phyloP scores from a whole-genome alignment of 352 stramenopile genomes.

The Pythium phragmitis region DNA sequence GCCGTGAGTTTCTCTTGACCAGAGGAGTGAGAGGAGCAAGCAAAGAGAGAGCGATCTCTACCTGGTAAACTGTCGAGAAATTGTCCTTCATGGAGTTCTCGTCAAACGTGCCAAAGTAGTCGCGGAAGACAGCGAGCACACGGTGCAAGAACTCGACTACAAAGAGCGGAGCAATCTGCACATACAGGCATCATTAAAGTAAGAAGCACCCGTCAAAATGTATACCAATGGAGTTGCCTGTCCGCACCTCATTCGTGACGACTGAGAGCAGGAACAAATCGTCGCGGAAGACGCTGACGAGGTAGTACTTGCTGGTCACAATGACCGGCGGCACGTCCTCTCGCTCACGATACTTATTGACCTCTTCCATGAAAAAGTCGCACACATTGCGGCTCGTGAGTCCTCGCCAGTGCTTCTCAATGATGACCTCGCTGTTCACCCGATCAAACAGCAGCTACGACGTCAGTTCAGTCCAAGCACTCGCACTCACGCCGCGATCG shows the following conservation, averaged over 20 bases:
- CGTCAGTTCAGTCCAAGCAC: not conserved
- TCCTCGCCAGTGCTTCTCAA: conserved; percentile 98
- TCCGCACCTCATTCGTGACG: conserved; percentile 90
- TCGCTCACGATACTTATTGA: conserved; percentile 90
- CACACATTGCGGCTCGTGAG: conserved; percentile 94
- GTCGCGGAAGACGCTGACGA: conserved; percentile 92
- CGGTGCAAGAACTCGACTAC: conserved; percentile 98
- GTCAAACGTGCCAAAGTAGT: conserved; percentile 97
- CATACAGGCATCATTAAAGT: not conserved
- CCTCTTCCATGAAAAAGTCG: conserved; percentile 98
- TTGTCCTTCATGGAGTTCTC: conserved; percentile 98
- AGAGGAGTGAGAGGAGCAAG: not conserved
- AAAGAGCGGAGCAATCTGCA: conserved; percentile 77
- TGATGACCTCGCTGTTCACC: conserved; percentile 91
- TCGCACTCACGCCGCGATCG: not conserved
- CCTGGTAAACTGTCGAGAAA: conserved; percentile 96
- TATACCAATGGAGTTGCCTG: not conserved
- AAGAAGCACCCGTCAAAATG: not conserved
- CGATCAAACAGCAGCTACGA: not conserved
- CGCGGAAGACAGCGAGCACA: conserved; percentile 94
- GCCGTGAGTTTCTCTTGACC: not conserved
- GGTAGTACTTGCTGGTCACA: conserved; percentile 86
- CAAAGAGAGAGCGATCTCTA: conserved; percentile 24
- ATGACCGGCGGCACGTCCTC: conserved; percentile 90
- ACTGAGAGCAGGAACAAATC: conserved; percentile 95